Base-by-base conservation (phyloP, 2,329 filamentous ascomycete genomes). In the Nothopassalora personata region DNA sequence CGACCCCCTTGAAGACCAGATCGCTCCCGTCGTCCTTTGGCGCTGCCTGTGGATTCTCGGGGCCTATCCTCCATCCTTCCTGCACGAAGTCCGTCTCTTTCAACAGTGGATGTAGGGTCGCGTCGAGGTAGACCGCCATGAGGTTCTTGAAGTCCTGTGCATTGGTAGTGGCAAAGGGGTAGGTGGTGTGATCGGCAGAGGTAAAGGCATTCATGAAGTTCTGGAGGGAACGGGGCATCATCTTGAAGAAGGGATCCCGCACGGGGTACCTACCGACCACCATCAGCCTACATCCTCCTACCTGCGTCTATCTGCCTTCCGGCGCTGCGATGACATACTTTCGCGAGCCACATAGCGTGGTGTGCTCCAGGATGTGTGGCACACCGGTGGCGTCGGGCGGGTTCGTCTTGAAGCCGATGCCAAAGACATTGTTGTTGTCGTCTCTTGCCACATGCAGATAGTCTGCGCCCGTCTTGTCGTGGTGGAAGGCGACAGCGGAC, bases 201-300 rank as follows among this genome's bases (percentile, higher is more conserved):
- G 94, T 99, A 73, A 97, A 96, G 61, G 94, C 94, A 74, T 99
- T 99, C 94, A 99, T 99, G 72, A 97, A 99, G 76, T 97, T 99
- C 64, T 94, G 97, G n/a, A 99, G 82, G 5, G 94, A 97, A 67
- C 94, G 86, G 23, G 94, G 94, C 28, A 99, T 83, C 94, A 99
- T 99, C 83, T 97, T 99, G 81, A 99, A 99, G 81, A 99, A 99
- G 0, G 94, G 94, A 71, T 99, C 94, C 62, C 94, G 90, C 59
- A 99, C 93, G n/a, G 94, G 94, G 72, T 92, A 96, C 74, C 90
- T 93, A 71, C 54, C 59, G 49, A 51, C 49, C 28, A 56, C 60
- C 60, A 68, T 68, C 66, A 68, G 67, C 66, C 61, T 61, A 59
- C 58, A 49, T 56, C 9, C 30, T 56, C 9, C 30, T 45, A 34